phyloP scores from a whole-genome alignment of 108 stramenopile species.

The Skeletonema potamos region DNA sequence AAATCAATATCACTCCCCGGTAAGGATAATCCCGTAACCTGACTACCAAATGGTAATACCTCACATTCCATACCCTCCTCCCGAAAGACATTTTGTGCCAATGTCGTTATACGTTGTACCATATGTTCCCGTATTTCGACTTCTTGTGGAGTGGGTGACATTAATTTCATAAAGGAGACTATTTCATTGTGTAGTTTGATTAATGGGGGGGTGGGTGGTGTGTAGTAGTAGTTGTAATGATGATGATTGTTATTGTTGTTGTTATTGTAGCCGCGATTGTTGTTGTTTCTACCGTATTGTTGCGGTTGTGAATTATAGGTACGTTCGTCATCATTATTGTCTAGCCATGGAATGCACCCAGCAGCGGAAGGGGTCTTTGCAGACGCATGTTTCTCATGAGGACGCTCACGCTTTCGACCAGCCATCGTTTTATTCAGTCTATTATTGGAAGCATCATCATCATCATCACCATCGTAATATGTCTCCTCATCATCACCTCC shows the following conservation, averaged over 20 bases:
- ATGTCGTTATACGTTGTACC: conserved; percentile 46
- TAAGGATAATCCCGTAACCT: conserved; percentile 83
- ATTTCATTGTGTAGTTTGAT: conserved; percentile 96
- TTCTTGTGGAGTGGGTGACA: conserved; percentile 80
- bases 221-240: conserved; percentile 29
- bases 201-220: conserved; percentile 47
- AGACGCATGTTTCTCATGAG: not conserved
- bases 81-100: conserved; percentile 53
- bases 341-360: conserved; percentile 6
- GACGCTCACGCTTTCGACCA: conserved; percentile 6
- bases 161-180: conserved; percentile 85
- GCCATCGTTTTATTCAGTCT: not conserved
- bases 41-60: conserved; percentile 92
- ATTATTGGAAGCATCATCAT: not conserved
- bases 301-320: conserved; percentile 2
- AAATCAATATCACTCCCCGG: conserved; percentile 90
- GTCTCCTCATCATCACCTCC: conserved; percentile 6
- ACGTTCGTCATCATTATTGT: not conserved
- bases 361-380: no score
- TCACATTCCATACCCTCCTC: conserved; percentile 13
- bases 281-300: not conserved
- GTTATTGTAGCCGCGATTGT: conserved; percentile 14
- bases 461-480: not conserved
- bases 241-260: conserved; percentile 10
- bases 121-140: conserved; percentile 53